A percentile compares a stretch with the other conserved stretches of the same genome.
phyloP scores from a whole-genome alignment of 208 protist species.

The Trypanosoma theileri region DNA sequence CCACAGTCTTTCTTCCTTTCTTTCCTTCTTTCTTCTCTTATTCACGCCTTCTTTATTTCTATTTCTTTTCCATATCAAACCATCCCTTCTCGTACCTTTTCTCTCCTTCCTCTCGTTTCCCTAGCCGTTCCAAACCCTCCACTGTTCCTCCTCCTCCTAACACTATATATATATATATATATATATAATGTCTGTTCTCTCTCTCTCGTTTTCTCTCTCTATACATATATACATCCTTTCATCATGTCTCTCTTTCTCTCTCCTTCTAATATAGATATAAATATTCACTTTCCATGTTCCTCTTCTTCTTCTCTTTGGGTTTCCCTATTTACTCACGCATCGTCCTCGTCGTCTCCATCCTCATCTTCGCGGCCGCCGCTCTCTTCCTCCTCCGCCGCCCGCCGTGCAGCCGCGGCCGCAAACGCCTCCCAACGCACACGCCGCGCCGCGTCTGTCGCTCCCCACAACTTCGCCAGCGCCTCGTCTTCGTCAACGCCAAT shows the following conservation, averaged over 20 bases:
- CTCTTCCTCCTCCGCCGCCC: conserved; percentile 41
- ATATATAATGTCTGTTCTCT: too few relatives aligned
- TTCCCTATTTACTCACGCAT: conserved; percentile 17
- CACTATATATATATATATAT: not conserved
- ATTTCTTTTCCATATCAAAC: too few relatives aligned
- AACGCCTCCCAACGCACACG: conserved; percentile 47
- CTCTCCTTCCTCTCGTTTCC: conserved; percentile 6
- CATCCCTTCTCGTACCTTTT: not conserved
- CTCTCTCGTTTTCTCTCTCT: not conserved
- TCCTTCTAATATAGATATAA: not conserved
- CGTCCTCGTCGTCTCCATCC: conserved; percentile 44
- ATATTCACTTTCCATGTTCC: too few relatives aligned
- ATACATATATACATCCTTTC: not conserved
- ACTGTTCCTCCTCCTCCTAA: not conserved
- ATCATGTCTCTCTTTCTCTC: not conserved
- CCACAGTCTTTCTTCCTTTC: too few relatives aligned
- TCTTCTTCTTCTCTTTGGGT: too few relatives aligned
- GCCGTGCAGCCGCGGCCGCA: conserved; percentile 39
- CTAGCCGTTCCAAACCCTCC: too few relatives aligned
- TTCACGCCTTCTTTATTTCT: too few relatives aligned
- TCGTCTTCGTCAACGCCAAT: conserved; percentile 77
- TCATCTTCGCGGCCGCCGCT: conserved; percentile 34
- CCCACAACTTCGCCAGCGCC: conserved; percentile 72
- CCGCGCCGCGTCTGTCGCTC: conserved; percentile 45
- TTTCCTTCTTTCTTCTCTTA: too few relatives aligned